Conservation (phyloP, 768 basidiomycete species). For the Tulasnella calospora region DNA sequence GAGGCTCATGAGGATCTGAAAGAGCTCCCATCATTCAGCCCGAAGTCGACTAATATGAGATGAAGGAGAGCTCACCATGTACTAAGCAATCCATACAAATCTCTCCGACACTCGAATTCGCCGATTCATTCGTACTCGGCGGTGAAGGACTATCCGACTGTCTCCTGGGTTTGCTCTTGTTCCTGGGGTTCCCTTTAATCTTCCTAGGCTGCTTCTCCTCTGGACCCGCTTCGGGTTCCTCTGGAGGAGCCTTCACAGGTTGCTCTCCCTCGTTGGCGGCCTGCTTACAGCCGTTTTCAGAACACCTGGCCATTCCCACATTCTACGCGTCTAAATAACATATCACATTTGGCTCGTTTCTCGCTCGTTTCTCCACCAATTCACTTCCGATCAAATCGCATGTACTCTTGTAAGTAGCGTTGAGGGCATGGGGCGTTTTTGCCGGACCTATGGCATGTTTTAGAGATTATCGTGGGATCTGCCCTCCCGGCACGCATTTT, state of each 20-base stretch:
- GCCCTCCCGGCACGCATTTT: too few relatives aligned
- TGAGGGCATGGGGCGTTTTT: too few relatives aligned
- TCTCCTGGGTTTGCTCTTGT: not conserved
- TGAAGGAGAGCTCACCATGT: not conserved
- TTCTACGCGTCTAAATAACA: too few relatives aligned
- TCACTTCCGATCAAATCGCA: too few relatives aligned
- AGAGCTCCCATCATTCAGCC: not conserved
- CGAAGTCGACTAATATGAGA: not conserved
- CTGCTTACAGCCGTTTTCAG: too few relatives aligned
- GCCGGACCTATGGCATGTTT: too few relatives aligned
- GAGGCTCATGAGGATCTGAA: not conserved
- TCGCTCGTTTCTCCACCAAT: too few relatives aligned
- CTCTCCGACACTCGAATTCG: not conserved
- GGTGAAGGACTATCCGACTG: not conserved
- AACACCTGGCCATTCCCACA: too few relatives aligned
- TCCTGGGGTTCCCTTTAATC: slow-evolving; percentile 18
- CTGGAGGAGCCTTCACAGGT: not conserved
- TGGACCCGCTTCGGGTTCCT: not conserved
- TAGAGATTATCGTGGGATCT: too few relatives aligned
- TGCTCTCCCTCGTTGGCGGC: slow-evolving; percentile 13
- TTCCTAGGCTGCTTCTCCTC: not conserved
- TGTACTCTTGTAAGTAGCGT: too few relatives aligned
- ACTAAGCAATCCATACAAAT: slow-evolving; percentile 16
- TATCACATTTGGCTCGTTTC: too few relatives aligned
- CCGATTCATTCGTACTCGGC: slow-evolving; percentile 8